Base-by-base conservation (phyloP, 2,329 filamentous ascomycete species). In the Nemania bipapillata region DNA sequence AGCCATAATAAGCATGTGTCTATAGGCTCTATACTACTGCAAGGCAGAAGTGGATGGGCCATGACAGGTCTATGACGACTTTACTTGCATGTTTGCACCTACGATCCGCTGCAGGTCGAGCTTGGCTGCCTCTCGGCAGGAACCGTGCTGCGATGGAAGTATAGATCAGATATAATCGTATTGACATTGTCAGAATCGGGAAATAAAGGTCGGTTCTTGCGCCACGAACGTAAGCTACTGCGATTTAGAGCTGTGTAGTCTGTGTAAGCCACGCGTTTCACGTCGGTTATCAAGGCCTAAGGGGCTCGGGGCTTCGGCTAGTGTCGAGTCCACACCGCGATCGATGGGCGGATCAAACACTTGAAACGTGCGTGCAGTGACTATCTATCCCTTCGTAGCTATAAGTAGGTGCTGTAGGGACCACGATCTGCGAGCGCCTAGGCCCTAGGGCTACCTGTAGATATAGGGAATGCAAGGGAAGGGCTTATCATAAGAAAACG, bases 51-150 rank as follows among this genome's bases (percentile, higher is more conserved):
- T 40, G 37, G 15, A 12, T 15, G 37, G 15, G 15, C 15, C 4
- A 45, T 53, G 45, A 56, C 50, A 54, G 50, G 59, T 70, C 64
- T 67, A 70, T 70, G 67, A 70, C 67, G 67, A 53, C 59, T 55
- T 35, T 55, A 70, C 61, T 66, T 57, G 57, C 50, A 58, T 12
- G 24, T 49, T 40, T 24, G 24, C 53, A 8, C 30, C 24, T 20
- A 24, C 22, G 52, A 45, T 45, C n/a, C 17, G 30, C 22, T 61
- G 63, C 56, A 55, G 45, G 55, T 24, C 42, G 24, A 42, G 24
- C 62, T 45, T 35, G 17, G 40, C 40, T 12, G 55, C 32, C 9
- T 40, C 45, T 40, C 30, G 37, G 55, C 62, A 45, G 24, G 62
- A n/a, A 54, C 63, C 30, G 28, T 58, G 22, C 30, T 32, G 35